Conservation (phyloP, 331 rosid genomes). For the Saraca asoca region DNA sequence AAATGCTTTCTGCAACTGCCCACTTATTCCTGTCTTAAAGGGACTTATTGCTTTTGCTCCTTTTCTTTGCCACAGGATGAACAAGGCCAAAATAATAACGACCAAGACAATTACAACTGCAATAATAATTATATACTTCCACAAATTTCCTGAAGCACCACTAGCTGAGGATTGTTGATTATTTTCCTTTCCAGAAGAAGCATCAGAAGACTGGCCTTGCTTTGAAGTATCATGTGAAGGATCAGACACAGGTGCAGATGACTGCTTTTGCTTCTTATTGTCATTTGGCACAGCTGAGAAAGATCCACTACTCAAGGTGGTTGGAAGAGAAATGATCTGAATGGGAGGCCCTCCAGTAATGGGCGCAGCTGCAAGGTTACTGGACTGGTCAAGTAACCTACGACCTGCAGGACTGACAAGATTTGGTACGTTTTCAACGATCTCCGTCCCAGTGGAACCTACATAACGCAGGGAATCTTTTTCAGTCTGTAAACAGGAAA, state of each 20-base stretch:
- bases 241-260: slow-evolving; percentile 34
- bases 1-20: slow-evolving; percentile 94
- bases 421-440: slow-evolving; percentile 26
- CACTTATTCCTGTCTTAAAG: slow-evolving; percentile 94
- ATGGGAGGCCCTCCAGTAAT: slow-evolving; percentile 37
- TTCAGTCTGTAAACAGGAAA: slow-evolving; percentile 8
- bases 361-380: slow-evolving; percentile 76
- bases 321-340: slow-evolving; percentile 52
- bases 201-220: slow-evolving; percentile 29
- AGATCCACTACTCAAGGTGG: slow-evolving; percentile 69
- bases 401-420: slow-evolving; percentile 52
- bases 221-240: slow-evolving; percentile 33
- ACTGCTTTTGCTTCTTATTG: slow-evolving; percentile 35
- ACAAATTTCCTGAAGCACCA: slow-evolving; percentile 36
- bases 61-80: slow-evolving; percentile 63
- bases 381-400: slow-evolving; percentile 62
- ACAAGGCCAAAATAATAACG: slow-evolving; percentile 41
- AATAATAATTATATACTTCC: slow-evolving; percentile 53
- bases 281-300: slow-evolving; percentile 67
- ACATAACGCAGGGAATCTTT: slow-evolving; percentile 33
- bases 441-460: slow-evolving; percentile 50
- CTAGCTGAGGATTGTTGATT: slow-evolving; percentile 17
- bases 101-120: slow-evolving; percentile 46
- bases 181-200: slow-evolving; percentile 18
- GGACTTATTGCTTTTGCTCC: slow-evolving; percentile 74